Conservation (phyloP, 1,139 yeast species). For the Taiozyma onychis region DNA sequence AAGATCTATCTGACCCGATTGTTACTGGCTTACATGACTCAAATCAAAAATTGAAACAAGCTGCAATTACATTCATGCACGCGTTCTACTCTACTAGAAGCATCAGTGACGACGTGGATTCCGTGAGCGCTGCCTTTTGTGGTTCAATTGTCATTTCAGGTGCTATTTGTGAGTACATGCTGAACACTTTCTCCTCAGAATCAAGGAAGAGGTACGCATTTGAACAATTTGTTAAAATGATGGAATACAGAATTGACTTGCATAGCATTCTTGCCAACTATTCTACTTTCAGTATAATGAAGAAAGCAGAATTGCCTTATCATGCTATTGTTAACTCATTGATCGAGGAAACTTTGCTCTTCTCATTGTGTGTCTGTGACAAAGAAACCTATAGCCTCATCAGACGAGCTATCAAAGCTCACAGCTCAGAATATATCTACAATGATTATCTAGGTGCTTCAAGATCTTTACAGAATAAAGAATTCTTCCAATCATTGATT, state of each 20-base stretch:
- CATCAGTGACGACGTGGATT: constrained; percentile 20
- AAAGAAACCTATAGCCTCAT: constrained; percentile 51
- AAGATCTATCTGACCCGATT: constrained; percentile 21
- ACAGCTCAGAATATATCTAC: constrained; percentile 35
- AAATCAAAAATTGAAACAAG: constrained; percentile 15
- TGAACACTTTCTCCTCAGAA: constrained; percentile 15
- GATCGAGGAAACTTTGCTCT: constrained; percentile 41
- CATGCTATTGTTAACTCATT: constrained; percentile 23
- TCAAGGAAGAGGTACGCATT: constrained; percentile 17
- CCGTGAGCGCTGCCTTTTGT: constrained; percentile 18
- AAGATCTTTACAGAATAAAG: constrained; percentile 31
- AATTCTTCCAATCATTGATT: constrained; percentile 44
- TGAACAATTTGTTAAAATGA: constrained; percentile 20
- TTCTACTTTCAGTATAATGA: constrained; percentile 20
- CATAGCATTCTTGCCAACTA: constrained; percentile 12
- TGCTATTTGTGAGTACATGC: constrained; percentile 15
- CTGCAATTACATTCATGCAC: constrained; percentile 19
- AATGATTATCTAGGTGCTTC: constrained; percentile 12
- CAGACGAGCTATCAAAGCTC: constrained; percentile 41
- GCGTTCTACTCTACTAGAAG: constrained; percentile 12
- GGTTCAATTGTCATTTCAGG: constrained; percentile 18
- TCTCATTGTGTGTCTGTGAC: constrained; percentile 52
- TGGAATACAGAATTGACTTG: constrained; percentile 19
- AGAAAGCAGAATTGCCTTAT: constrained; percentile 19
- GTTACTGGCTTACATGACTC: constrained; percentile 22